A percentile compares a stretch with the other conserved stretches of the same genome.
Conservation (phyloP, 768 basidiomycete species). For the Rhizopogon vulgaris region DNA sequence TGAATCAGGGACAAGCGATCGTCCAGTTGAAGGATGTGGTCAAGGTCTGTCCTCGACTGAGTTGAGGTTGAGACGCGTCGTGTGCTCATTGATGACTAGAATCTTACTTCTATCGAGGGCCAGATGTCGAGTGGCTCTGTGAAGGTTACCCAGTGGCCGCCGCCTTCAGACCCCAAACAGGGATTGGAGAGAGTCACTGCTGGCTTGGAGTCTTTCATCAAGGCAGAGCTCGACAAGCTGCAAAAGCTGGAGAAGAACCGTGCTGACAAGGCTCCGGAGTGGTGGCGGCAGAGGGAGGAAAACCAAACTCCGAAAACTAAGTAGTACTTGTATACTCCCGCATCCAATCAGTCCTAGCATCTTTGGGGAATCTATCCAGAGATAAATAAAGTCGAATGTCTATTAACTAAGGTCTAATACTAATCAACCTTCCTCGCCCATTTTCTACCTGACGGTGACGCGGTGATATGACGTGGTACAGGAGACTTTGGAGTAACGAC, state of each 20-base stretch:
- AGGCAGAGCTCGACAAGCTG: constrained; percentile 15
- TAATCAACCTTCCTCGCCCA: constrained; percentile 75
- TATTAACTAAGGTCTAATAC: constrained; percentile 14
- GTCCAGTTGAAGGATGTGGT: constrained; percentile 21
- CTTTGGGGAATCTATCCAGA: not conserved
- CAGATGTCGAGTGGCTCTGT: constrained; percentile 5
- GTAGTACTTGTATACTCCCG: not conserved
- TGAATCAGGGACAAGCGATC: constrained; percentile 26
- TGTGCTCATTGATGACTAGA: constrained; percentile 5
- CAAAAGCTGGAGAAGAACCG: constrained; percentile 18
- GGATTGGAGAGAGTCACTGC: constrained; percentile 3
- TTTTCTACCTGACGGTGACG: constrained; percentile 51
- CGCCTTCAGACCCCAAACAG: constrained; percentile 10
- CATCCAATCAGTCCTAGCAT: not conserved
- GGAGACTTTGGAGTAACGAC: constrained; percentile 38
- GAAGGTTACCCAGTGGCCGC: constrained; percentile 5
- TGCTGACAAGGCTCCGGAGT: constrained; percentile 16
- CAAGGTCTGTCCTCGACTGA: constrained; percentile 13
- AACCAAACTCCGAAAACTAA: constrained; percentile 9
- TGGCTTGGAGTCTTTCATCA: constrained; percentile 19
- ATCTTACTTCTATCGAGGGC: constrained; percentile 9
- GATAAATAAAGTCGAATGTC: constrained; percentile 14
- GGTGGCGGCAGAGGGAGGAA: constrained; percentile 27
- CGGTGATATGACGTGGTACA: constrained; percentile 28
- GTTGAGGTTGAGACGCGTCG: not conserved